Evolutionary conservation across 2,329 filamentous ascomycete genomes (phyloP), one percentile per base, ranked within the genome.

Genomic region (Fusarium annulatum): DNA sequence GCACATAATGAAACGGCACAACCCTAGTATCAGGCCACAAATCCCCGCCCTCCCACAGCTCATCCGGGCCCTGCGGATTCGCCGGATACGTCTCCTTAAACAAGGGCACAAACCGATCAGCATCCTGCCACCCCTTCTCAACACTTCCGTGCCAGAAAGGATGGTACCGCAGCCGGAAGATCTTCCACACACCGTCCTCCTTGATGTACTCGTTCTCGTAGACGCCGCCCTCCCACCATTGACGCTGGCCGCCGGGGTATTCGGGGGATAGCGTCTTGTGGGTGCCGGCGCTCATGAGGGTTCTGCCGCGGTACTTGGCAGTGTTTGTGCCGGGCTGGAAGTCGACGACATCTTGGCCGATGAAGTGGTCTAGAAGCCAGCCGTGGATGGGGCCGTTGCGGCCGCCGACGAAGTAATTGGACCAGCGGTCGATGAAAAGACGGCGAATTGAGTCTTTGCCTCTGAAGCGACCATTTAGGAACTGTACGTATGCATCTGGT

Each of bases 121-220:
- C 16, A 14, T 48, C 33, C 55, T 57, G 36, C 55, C 55, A 57
- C 2, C 55, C 55, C 18, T 57, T 6, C 21, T 57, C 55, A n/a
- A 57, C 30, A 23, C 55, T 46, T 9, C 55, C 55, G 0, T 57
- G 55, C 55, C 55, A 57, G 18, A 57, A 57, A 1, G 55, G 55
- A 1, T 57, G 39, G 2, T 57, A 57, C 8, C 55, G 39, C 18
- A 57, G n/a, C 1, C 55, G 55, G 30, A 57, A 57, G 39, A 57
- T 46, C n/a, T 57, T 57, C 55, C 55, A 57, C 0, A 57, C 55
- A 1, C 39, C 55, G 14, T 34, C 9, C 1, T 57, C 55, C 2
- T 34, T 57, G 1, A 57, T 57, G n/a, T 57, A 57, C 55, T 57
- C 55, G 9, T 57, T 57, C 18, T 57, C 55, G 39, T 57, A 57